These are phyloP conservation scores for Rutstroemia sydowiana DNA, from an alignment of 2,329 filamentous ascomycete genomes.

Conservation along the genomic window DNA sequence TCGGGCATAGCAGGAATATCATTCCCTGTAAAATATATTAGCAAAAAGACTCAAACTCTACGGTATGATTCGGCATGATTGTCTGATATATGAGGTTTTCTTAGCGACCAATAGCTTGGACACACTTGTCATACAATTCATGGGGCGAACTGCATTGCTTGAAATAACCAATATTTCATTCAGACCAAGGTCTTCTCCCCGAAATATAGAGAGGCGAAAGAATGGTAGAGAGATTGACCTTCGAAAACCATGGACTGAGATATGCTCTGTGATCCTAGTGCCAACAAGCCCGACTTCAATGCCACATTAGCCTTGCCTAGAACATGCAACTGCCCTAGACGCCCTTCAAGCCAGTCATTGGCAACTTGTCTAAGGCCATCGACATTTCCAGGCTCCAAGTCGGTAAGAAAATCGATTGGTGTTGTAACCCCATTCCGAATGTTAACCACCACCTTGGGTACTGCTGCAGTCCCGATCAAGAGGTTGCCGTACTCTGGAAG, in stretches of 20 bases:
- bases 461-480: conserved; percentile 65
- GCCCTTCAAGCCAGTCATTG: conserved; percentile 82
- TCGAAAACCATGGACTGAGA: conserved; percentile 71
- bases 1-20: conserved; percentile 71
- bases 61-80: background rate
- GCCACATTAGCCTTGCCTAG: conserved; percentile 65
- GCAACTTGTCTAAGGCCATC: conserved; percentile 72
- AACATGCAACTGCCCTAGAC: conserved; percentile 62
- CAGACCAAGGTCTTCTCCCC: conserved; percentile 46
- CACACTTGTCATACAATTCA: conserved; percentile 18
- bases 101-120: conserved; percentile 3
- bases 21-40: conserved; percentile 39
- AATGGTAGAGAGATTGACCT: conserved; percentile 68
- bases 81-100: background rate
- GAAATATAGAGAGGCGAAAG: conserved; percentile 54
- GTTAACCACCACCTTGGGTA: conserved; percentile 70
- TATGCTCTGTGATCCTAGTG: conserved; percentile 69
- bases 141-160: conserved; percentile 4
- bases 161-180: conserved; percentile 6
- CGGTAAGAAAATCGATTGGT: conserved; percentile 68
- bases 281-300: conserved; percentile 72
- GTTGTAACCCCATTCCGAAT: conserved; percentile 74
- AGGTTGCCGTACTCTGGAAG: conserved; percentile 76
- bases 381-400: conserved; percentile 68
- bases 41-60: conserved; percentile 9